phyloP scores from a whole-genome alignment of 2,329 filamentous ascomycete species.

The Colletotrichum tropicale region DNA sequence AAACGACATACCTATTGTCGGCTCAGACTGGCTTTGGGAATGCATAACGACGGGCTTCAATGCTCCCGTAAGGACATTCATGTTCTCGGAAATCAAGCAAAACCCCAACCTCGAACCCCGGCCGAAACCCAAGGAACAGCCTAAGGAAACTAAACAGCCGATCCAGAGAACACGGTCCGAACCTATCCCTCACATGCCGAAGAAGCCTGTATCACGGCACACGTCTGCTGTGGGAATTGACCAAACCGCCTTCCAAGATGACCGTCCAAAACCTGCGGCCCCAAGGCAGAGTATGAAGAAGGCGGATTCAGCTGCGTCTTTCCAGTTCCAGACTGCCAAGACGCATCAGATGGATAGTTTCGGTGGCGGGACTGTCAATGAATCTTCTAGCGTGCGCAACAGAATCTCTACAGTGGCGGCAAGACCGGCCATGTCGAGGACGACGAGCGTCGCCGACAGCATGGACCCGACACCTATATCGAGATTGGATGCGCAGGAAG shows the following conservation, averaged over 20 bases:
- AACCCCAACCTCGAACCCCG: not conserved
- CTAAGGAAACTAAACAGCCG: not conserved
- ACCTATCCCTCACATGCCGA: not conserved
- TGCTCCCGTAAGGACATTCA: slow-evolving; percentile 48
- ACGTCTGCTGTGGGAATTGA: slow-evolving; percentile 32
- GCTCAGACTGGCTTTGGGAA: slow-evolving; percentile 82
- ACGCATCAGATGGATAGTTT: slow-evolving; percentile 37
- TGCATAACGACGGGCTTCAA: slow-evolving; percentile 67
- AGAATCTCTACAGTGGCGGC: slow-evolving; percentile 35
- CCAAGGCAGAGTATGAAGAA: not conserved
- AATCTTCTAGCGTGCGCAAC: slow-evolving; percentile 45
- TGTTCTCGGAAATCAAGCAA: slow-evolving; percentile 50
- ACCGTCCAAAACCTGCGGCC: not conserved
- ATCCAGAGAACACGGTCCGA: slow-evolving; percentile 17
- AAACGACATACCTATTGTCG: slow-evolving; percentile 82
- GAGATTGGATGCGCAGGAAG: not conserved
- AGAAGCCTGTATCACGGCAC: slow-evolving; percentile 25
- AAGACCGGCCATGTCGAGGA: not conserved
- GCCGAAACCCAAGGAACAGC: not conserved
- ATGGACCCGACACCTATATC: slow-evolving; percentile 5
- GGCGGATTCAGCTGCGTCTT: slow-evolving; percentile 25
- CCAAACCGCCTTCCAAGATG: slow-evolving; percentile 41
- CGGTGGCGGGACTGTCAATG: slow-evolving; percentile 35
- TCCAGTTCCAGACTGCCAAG: slow-evolving; percentile 47
- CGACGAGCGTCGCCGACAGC: slow-evolving; percentile 14